These are phyloP conservation scores for Beauveria australis DNA, from an alignment of 2,329 filamentous ascomycete genomes.

Conservation along the genomic window DNA sequence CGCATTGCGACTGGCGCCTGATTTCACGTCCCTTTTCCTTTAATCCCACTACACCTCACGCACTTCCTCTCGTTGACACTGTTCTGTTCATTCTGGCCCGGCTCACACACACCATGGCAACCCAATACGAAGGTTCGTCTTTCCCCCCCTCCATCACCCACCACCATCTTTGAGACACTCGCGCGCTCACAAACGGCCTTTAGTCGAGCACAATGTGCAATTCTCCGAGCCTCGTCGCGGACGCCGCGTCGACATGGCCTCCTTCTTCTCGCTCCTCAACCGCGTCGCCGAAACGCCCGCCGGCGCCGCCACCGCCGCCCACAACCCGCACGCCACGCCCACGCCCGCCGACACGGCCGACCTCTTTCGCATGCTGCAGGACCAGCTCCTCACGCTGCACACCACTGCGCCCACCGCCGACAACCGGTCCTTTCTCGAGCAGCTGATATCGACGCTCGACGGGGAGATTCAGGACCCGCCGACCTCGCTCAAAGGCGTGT, in stretches of 20 bases:
- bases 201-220: constrained; percentile 59
- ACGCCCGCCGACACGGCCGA: constrained; percentile 51
- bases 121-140: constrained; percentile 46
- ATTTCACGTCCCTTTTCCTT: not conserved
- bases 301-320: constrained; percentile 25
- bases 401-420: constrained; percentile 38
- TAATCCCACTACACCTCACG: not conserved
- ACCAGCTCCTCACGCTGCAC: constrained; percentile 47
- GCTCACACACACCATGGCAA: constrained; percentile 34
- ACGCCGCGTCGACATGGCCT: constrained; percentile 56
- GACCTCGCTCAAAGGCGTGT: constrained; percentile 42
- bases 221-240: constrained; percentile 29
- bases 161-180: not conserved
- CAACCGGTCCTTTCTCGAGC: constrained; percentile 42
- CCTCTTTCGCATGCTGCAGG: constrained; percentile 50
- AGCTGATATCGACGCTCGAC: constrained; percentile 40
- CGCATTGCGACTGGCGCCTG: constrained; percentile 5
- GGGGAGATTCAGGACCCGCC: constrained; percentile 45
- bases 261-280: constrained; percentile 50
- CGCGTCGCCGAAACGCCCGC: constrained; percentile 36
- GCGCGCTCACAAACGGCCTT: not conserved
- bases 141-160: constrained; percentile 3
- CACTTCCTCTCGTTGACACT: not conserved
- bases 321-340: constrained; percentile 50
- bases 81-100: not conserved